Evolutionary conservation across 116 monocot genomes (phyloP), one percentile per base, ranked within the genome.

Genomic region (Phalaenopsis hybrid): DNA sequence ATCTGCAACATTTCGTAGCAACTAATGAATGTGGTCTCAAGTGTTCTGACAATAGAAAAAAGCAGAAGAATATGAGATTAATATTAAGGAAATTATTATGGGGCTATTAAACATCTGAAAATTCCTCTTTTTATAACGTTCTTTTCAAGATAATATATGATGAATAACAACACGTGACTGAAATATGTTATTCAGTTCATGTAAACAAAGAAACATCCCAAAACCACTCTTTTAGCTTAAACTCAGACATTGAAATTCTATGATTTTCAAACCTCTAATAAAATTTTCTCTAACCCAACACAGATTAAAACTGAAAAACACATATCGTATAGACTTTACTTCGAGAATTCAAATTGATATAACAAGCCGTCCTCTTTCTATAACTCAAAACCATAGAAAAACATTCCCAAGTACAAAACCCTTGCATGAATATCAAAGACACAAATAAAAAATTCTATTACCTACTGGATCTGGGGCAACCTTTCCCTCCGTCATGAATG

Each of bases 391-490:
- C 75, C 1, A 10, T 41, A 75, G 5, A 37, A 37, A 73, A 73
- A 41, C 3, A 37, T 73, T 55, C 55, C 15, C 55, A 23, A 6
- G n/a, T 11, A 63, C 63, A 63, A 63, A 63, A 2, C 25, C 63
- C 63, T 37, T 23, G 5, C 1, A 23, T 21, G 25, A 63, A 63
- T 63, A 63, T 63, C 3, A 63, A 63, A 12, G 21, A 12, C 21
- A 63, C 21, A 63, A 7, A n/a, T 63, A 73, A 52, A 23, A 79
- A 23, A 28, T 1, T 48, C 63, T 77, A 67, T 91, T 90, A 99
- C 98, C 98, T 75, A 99, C 98, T 80, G 98, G 98, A 84, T 99
- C 95, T 68, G 93, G 81, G 0, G 93, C 93, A 88, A 99, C 95
- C 82, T 99, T 99, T 18, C 91, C 99, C 81, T 99, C 99, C 16